A percentile compares a stretch with the other conserved stretches of the same genome.
Conservation (phyloP, 2,329 filamentous ascomycete species). For the Sclerotinia sclerotiorum region DNA sequence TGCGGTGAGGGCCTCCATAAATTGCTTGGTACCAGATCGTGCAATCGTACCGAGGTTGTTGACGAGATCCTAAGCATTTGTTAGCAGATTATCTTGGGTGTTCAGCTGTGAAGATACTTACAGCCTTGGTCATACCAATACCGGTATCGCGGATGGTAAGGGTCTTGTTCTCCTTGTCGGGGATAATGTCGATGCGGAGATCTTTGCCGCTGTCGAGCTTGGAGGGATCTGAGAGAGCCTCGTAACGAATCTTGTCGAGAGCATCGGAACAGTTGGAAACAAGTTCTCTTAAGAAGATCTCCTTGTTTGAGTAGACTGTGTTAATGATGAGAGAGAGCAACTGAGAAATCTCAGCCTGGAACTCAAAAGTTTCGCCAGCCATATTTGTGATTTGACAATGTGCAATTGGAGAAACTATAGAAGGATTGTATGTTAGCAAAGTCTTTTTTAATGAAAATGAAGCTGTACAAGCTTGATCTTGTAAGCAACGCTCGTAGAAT, state of each 20-base stretch:
- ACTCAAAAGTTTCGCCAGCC: slow-evolving; percentile 95
- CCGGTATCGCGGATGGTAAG: slow-evolving; percentile 95
- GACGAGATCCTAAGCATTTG: slow-evolving; percentile 75
- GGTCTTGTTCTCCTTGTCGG: slow-evolving; percentile 96
- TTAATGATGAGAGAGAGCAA: slow-evolving; percentile 99
- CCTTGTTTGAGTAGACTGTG: slow-evolving; percentile 99
- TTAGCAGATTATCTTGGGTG: slow-evolving; percentile 42
- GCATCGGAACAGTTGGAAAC: slow-evolving; percentile 99
- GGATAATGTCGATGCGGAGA: slow-evolving; percentile 98
- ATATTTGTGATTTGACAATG: slow-evolving; percentile 57
- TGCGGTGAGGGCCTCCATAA: slow-evolving; percentile 98
- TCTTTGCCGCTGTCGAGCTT: slow-evolving; percentile 98
- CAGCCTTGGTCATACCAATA: slow-evolving; percentile 99
- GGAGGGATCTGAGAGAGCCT: slow-evolving; percentile 92
- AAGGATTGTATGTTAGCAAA: slow-evolving; percentile 4
- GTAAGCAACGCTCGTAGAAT: no score
- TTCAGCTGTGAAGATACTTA: slow-evolving; percentile 53
- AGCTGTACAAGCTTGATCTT: not conserved
- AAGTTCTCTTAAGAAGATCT: slow-evolving; percentile 98
- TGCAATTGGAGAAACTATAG: slow-evolving; percentile 22
- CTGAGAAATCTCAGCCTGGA: slow-evolving; percentile 99
- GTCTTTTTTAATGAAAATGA: not conserved
- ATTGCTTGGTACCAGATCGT: slow-evolving; percentile 99
- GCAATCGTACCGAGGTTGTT: slow-evolving; percentile 99
- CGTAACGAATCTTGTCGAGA: slow-evolving; percentile 99